Evolutionary conservation across 2,329 filamentous ascomycete genomes (phyloP), one percentile per base, ranked within the genome.

Genomic region (Penicillium sclerotigenum): DNA sequence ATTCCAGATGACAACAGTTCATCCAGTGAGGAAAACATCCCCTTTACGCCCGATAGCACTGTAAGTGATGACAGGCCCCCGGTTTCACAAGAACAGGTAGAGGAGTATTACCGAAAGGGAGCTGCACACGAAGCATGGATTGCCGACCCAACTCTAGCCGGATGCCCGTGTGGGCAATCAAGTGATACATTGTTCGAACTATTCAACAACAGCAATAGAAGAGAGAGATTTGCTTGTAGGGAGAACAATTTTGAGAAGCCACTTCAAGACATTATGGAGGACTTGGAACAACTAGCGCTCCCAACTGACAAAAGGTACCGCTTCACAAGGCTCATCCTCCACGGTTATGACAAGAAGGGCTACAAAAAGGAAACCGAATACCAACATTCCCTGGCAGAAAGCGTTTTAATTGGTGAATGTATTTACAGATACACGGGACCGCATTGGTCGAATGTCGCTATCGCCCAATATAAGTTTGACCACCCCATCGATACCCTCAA

Each of bases 401-500:
- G 51, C 16, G 28, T 31, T 40, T n/a, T 54, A 5, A 28, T 54
- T 7, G 43, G 13, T 28, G 51, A 54, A 4, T 5, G 2, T 4
- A 34, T 54, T n/a, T 41, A 26, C 20, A 31, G 51, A 24, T 28
- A 22, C 22, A 5, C 16, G 2, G 51, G 51, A 7, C 34, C 34
- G 3, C 24, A 54, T 34, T 54, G 51, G 51, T 54, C 51, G 1
- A 6, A 41, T 11, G n/a, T 54, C 31, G 51, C 34, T 14, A 14
- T 54, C 2, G 48, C 54, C 4, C 49, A 46, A 31, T 52, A 56
- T 18, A 46, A 14, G 5, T 53, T 46, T n/a, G 48, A 56, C n/a
- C 14, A 47, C n/a, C 18, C 36, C 9, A 45, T 55, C 26, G 20
- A 55, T 28, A 50, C 46, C 1, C 47, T 51, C 22, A 33, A 16